Conservation (phyloP, 345 rosid species). For the Pistacia atlantica region DNA sequence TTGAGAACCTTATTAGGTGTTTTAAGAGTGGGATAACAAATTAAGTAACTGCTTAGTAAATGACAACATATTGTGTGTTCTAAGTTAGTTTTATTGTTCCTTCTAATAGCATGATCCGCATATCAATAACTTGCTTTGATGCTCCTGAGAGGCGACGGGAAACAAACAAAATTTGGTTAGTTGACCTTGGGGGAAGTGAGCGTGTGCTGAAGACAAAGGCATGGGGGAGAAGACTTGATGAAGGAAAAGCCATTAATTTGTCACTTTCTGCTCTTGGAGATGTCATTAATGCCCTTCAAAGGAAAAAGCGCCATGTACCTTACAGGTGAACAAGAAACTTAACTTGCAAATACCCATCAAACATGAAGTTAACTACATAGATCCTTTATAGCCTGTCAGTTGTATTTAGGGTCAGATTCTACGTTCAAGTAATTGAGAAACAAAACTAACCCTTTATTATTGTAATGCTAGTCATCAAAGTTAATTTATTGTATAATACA, state of each 20-base stretch:
- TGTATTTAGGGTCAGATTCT: background rate
- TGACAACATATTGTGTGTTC: background rate
- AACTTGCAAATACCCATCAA: background rate
- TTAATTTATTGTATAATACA: background rate
- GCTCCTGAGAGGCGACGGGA: conserved; percentile 69
- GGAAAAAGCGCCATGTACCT: conserved; percentile 66
- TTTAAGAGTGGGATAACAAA: conserved; percentile 4
- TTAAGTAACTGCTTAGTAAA: conserved; percentile 3
- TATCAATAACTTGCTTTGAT: conserved; percentile 52
- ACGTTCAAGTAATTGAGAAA: background rate
- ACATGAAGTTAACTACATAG: conserved; percentile 1
- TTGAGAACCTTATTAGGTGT: background rate
- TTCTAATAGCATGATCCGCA: conserved; percentile 65
- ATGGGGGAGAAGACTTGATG: conserved; percentile 78
- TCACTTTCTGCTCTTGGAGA: conserved; percentile 84
- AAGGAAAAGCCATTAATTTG: conserved; percentile 88
- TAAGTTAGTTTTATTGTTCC: conserved; percentile 3
- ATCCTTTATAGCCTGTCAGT: background rate
- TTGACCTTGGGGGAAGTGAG: conserved; percentile 90
- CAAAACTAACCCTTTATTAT: background rate
- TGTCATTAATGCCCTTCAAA: conserved; percentile 77
- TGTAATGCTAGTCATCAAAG: background rate
- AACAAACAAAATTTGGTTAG: conserved; percentile 71
- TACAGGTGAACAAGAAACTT: conserved; percentile 51
- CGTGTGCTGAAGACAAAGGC: conserved; percentile 84